These are phyloP conservation scores for Plasmodium billcollinsi DNA, from an alignment of 169 alveolate species.

Conservation along the genomic window DNA sequence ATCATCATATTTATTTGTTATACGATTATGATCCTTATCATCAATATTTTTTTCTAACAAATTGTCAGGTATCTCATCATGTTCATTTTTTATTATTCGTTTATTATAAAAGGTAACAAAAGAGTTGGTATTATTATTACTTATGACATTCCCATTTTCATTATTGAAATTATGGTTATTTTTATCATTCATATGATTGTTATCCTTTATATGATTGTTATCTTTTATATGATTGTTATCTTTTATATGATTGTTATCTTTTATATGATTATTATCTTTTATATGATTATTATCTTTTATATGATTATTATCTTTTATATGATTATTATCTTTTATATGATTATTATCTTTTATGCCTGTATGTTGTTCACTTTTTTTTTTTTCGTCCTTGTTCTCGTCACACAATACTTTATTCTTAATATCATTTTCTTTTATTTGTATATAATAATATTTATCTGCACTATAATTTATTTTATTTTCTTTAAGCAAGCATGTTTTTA, in stretches of 20 bases:
- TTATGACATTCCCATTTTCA: background rate
- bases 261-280: background rate
- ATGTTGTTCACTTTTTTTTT: background rate
- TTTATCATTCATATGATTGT: background rate
- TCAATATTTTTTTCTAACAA: background rate
- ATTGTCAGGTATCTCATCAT: background rate
- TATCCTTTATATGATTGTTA: background rate
- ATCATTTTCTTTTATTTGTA: constrained; percentile 41
- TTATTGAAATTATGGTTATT: background rate
- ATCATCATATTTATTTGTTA: background rate
- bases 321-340: too few species aligned
- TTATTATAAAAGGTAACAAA: constrained; percentile 61
- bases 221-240: background rate
- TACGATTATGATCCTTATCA: background rate
- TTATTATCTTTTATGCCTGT: background rate
- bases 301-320: background rate
- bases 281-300: background rate
- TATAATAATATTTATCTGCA: constrained; percentile 44
- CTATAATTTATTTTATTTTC: constrained; percentile 9
- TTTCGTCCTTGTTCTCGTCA: background rate
- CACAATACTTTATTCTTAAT: background rate
- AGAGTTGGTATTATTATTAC: background rate
- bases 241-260: background rate
- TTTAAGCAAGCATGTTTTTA: constrained; percentile 62
- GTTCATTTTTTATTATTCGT: constrained; percentile 16